These are phyloP conservation scores for Geranomyces variabilis DNA, from an alignment of 192 early-diverging fungal genomes.

Conservation along the genomic window DNA sequence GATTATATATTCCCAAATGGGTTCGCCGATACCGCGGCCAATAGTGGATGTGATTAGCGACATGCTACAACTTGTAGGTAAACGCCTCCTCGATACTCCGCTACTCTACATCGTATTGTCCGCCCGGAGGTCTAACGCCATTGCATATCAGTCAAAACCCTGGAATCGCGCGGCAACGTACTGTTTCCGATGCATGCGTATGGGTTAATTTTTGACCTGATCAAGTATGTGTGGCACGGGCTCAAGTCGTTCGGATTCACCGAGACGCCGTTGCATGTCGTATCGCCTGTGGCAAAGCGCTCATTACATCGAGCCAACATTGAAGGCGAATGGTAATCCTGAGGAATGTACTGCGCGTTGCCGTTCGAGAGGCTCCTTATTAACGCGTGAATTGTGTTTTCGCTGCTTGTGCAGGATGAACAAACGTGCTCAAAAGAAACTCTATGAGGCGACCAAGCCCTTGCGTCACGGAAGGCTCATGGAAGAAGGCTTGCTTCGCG, in stretches of 20 bases:
- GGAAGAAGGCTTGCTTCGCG: constrained; percentile 38
- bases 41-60: not conserved
- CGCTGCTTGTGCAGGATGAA: constrained; percentile 28
- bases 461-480: constrained; percentile 55
- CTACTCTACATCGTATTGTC: too few relatives aligned
- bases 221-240: constrained; percentile 63
- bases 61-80: constrained; percentile 22
- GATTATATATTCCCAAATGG: constrained; percentile 21
- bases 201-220: constrained; percentile 76
- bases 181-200: constrained; percentile 69
- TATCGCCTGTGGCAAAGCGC: constrained; percentile 75
- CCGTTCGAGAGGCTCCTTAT: too few relatives aligned
- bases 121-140: too few relatives aligned
- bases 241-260: constrained; percentile 59
- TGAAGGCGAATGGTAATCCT: constrained; percentile 77
- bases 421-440: constrained; percentile 52
- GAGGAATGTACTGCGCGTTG: not conserved
- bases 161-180: constrained; percentile 66
- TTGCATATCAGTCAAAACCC: constrained; percentile 44
- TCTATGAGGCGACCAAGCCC: constrained; percentile 68
- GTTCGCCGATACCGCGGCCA: not conserved
- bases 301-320: constrained; percentile 82
- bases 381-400: too few relatives aligned
- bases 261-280: constrained; percentile 68
- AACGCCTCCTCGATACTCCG: too few relatives aligned